These are phyloP conservation scores for Trypanosoma cruzi DNA, from an alignment of 208 protist genomes.

Conservation along the genomic window DNA sequence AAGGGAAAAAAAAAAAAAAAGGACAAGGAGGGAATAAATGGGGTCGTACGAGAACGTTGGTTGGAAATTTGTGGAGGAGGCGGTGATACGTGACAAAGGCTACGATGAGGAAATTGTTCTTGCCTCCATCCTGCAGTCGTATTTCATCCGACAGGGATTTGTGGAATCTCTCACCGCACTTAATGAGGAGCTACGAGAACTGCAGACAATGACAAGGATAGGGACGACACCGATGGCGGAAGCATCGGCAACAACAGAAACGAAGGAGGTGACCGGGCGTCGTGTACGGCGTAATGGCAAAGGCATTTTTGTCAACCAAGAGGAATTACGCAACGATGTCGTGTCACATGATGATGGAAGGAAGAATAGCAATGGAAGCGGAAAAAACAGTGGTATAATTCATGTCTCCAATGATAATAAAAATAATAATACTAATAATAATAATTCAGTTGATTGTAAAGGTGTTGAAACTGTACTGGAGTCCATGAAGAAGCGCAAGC, in stretches of 20 bases:
- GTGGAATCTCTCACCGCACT: slow-evolving; percentile 57
- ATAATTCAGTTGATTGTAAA: not conserved
- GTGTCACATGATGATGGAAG: not conserved
- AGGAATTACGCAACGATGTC: not conserved
- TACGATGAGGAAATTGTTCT: slow-evolving; percentile 68
- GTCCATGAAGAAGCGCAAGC: slow-evolving; percentile 35
- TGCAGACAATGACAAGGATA: not conserved
- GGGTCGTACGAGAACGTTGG: slow-evolving; percentile 27
- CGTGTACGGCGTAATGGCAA: not conserved
- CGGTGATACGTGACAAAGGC: slow-evolving; percentile 57
- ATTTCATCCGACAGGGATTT: slow-evolving; percentile 61
- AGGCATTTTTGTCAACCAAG: not conserved
- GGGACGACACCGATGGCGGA: too few species aligned
- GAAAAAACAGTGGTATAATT: not conserved
- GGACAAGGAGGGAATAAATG: too few species aligned
- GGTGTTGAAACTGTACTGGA: slow-evolving; percentile 6
- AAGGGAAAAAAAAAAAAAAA: slow-evolving; percentile 12
- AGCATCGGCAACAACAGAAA: not conserved
- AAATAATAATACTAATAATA: not conserved
- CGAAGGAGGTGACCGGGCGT: not conserved
- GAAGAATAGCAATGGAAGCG: not conserved
- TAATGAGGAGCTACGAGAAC: slow-evolving; percentile 35
- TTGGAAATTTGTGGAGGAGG: slow-evolving; percentile 72
- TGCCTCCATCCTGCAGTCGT: slow-evolving; percentile 60
- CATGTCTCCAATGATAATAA: too few species aligned